Conservation (phyloP, 2,329 filamentous ascomycete species). For the Macrophomina phaseolina region DNA sequence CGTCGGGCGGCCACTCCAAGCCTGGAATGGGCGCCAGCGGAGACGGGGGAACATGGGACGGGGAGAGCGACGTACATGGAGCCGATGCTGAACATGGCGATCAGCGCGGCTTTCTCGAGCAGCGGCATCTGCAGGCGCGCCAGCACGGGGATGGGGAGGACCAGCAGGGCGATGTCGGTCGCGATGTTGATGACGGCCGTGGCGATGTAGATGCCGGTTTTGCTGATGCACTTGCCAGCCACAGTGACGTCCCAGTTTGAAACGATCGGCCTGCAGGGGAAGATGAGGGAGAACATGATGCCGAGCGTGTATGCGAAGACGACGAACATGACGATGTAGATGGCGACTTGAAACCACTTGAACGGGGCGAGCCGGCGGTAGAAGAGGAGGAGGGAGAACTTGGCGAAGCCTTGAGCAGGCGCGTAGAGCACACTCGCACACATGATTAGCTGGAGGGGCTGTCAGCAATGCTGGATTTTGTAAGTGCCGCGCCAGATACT, state of each 20-base stretch:
- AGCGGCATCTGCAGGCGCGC: slow-evolving; percentile 35
- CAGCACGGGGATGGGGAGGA: slow-evolving; percentile 36
- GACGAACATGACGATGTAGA: slow-evolving; percentile 30
- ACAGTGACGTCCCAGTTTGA: slow-evolving; percentile 33
- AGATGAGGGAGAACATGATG: slow-evolving; percentile 36
- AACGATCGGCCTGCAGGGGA: slow-evolving; percentile 34
- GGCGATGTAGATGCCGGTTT: slow-evolving; percentile 34
- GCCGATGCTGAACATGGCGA: slow-evolving; percentile 36
- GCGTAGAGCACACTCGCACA: slow-evolving; percentile 31
- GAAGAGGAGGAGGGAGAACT: slow-evolving; percentile 33
- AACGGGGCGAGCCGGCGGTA: slow-evolving; percentile 31
- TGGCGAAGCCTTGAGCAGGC: slow-evolving; percentile 31
- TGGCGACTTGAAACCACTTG: slow-evolving; percentile 29
- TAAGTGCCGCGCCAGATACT: background rate
- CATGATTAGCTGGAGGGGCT: slow-evolving; percentile 27
- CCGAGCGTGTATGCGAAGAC: slow-evolving; percentile 32
- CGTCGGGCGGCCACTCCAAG: too few species aligned
- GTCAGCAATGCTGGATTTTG: too few species aligned
- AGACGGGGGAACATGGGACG: background rate
- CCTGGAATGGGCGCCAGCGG: too few species aligned
- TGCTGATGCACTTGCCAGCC: slow-evolving; percentile 32
- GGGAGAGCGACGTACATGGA: slow-evolving; percentile 1
- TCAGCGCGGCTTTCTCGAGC: slow-evolving; percentile 33
- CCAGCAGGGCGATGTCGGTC: slow-evolving; percentile 34
- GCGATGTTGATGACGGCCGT: slow-evolving; percentile 36